Percentiles rank a stretch among this genome's conserved stretches.
Conservation (phyloP, 306 rosid species). For the Abrus precatorius region DNA sequence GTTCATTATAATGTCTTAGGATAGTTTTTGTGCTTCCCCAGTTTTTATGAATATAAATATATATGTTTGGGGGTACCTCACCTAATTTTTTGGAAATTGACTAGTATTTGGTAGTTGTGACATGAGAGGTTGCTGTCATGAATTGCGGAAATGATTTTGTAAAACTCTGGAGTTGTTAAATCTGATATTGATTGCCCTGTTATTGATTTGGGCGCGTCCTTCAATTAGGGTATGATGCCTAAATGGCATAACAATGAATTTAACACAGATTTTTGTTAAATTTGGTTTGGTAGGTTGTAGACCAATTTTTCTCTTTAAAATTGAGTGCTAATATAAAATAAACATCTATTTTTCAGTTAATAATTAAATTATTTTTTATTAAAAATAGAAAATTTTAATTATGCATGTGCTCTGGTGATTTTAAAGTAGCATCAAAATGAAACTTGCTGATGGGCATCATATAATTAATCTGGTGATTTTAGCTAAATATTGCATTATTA, state of each 20-base stretch:
- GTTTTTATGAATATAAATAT: slow-evolving; percentile 45
- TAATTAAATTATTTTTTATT: no score
- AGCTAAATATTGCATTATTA: no score
- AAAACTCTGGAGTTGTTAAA: slow-evolving; percentile 23
- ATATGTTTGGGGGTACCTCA: slow-evolving; percentile 42
- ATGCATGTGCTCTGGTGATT: no score
- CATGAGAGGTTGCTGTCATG: slow-evolving; percentile 38
- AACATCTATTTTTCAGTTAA: no score
- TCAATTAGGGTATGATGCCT: not conserved
- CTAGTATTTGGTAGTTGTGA: slow-evolving; percentile 39
- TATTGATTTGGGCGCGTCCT: not conserved
- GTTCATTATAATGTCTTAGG: slow-evolving; percentile 47
- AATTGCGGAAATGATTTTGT: slow-evolving; percentile 41
- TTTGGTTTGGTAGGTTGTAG: not conserved
- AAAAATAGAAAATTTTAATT: no score
- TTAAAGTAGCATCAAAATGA: no score
- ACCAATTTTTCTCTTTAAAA: no score
- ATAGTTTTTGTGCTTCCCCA: slow-evolving; percentile 55
- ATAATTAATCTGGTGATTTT: no score
- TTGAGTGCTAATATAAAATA: no score
- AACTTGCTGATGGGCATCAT: no score
- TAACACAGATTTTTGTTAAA: not conserved
- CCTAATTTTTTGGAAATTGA: not conserved
- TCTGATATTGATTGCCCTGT: not conserved
- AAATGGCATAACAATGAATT: not conserved